Percentiles rank a stretch among this genome's conserved stretches.
Evolutionary conservation across 1,284 basidiomycete species (phyloP).

Genomic region (Sporisorium scitamineum): DNA sequence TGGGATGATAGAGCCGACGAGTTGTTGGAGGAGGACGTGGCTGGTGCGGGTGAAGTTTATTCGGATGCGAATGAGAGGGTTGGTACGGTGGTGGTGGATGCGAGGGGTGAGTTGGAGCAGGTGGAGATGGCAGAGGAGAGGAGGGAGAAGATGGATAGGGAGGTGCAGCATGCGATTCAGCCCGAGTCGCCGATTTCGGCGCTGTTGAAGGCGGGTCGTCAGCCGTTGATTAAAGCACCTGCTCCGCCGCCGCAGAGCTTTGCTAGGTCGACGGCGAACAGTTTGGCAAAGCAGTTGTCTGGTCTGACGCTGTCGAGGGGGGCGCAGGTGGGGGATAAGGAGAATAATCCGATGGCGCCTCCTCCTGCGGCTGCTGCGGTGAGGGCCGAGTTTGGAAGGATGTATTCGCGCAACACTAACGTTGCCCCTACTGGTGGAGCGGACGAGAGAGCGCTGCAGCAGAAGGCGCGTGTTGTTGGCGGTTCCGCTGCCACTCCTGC

Average conservation of each 20-base stretch:
- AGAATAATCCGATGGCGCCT: slow-evolving; percentile 56
- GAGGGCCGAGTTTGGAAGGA: slow-evolving; percentile 33
- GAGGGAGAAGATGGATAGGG: slow-evolving; percentile 77
- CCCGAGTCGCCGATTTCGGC: slow-evolving; percentile 94
- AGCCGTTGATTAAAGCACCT: slow-evolving; percentile 62
- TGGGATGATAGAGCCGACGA: slow-evolving; percentile 62
- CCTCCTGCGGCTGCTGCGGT: slow-evolving; percentile 9
- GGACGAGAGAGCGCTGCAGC: slow-evolving; percentile 30
- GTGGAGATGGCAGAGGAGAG: slow-evolving; percentile 64
- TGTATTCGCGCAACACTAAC: slow-evolving; percentile 36
- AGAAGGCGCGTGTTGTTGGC: slow-evolving; percentile 55
- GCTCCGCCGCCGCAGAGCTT: slow-evolving; percentile 32
- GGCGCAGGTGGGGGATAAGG: slow-evolving; percentile 50
- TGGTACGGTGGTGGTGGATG: slow-evolving; percentile 37
- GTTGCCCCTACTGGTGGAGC: not conserved
- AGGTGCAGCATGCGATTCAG: slow-evolving; percentile 93
- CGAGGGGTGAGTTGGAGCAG: slow-evolving; percentile 51
- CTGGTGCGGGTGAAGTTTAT: slow-evolving; percentile 4
- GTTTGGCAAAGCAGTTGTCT: slow-evolving; percentile 46
- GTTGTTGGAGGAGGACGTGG: slow-evolving; percentile 25
- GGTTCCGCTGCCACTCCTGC: slow-evolving; percentile 1
- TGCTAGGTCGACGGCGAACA: slow-evolving; percentile 27
- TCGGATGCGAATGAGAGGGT: slow-evolving; percentile 31
- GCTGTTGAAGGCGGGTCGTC: slow-evolving; percentile 74
- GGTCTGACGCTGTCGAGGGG: slow-evolving; percentile 18